phyloP scores from a whole-genome alignment of 176 grass and related monocot species.

The Juncus effusus region DNA sequence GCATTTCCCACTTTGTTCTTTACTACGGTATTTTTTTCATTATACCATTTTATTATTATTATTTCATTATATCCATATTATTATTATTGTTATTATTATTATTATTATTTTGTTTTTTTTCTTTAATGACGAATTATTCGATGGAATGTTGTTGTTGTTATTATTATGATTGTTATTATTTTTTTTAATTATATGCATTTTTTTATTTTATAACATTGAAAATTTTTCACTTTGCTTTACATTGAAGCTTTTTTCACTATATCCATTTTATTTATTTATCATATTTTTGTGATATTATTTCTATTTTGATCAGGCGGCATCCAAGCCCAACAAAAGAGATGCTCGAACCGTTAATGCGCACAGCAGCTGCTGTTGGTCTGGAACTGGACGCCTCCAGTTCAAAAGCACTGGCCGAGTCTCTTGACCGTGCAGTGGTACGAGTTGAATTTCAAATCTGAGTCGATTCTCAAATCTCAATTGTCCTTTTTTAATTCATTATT shows the following conservation, averaged over 20 bases:
- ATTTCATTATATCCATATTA: too few relatives aligned
- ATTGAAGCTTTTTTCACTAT: not conserved
- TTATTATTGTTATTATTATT: too few relatives aligned
- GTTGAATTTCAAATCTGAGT: not conserved
- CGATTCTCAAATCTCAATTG: not conserved
- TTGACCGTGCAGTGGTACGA: constrained; percentile 79
- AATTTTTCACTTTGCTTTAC: constrained; percentile 11
- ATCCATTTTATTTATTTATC: constrained; percentile 27
- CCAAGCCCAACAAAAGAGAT: constrained; percentile 92
- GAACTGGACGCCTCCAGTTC: constrained; percentile 88
- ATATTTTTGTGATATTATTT: constrained; percentile 32
- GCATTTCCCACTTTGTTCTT: constrained; percentile 71
- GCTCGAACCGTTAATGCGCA: constrained; percentile 93
- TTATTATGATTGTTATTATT: too few relatives aligned
- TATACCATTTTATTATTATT: too few relatives aligned
- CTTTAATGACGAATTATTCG: too few relatives aligned
- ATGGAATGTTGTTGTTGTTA: too few relatives aligned
- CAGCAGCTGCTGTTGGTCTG: constrained; percentile 73
- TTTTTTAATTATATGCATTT: too few relatives aligned
- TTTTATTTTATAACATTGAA: too few relatives aligned
- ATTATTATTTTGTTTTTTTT: too few relatives aligned
- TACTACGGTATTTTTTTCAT: constrained; percentile 60
- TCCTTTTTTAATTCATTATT: constrained; percentile 14
- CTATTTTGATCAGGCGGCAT: constrained; percentile 46
- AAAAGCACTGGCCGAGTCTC: constrained; percentile 96